phyloP scores from a whole-genome alignment of 1,284 basidiomycete genomes.

The Fistulinella cinereoalba region DNA sequence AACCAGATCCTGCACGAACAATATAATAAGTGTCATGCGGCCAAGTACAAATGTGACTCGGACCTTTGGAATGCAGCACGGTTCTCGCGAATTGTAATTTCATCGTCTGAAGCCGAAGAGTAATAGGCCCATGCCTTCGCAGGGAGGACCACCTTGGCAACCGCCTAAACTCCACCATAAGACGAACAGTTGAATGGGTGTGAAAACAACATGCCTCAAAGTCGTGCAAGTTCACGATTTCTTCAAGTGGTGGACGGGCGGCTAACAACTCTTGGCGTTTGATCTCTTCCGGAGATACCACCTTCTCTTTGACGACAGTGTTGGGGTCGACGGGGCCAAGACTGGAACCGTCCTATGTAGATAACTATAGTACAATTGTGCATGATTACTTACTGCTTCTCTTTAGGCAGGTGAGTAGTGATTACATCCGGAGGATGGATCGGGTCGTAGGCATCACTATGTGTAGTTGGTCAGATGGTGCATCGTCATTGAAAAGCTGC shows the following conservation, averaged over 20 bases:
- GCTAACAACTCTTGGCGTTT: conserved; percentile 38
- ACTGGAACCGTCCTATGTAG: conserved; percentile 5
- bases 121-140: conserved; percentile 67
- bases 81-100: conserved; percentile 69
- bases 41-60: conserved; percentile 11
- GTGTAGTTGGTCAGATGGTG: not conserved
- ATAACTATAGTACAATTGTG: not conserved
- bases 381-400: conserved; percentile 42
- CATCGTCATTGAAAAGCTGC: conserved; percentile 11
- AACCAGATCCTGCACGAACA: conserved; percentile 63
- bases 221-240: conserved; percentile 69
- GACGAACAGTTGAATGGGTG: not conserved
- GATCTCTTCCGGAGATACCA: conserved; percentile 45
- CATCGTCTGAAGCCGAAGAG: conserved; percentile 61
- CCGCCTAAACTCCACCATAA: conserved; percentile 32
- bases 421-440: conserved; percentile 67
- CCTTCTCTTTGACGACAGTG: conserved; percentile 44
- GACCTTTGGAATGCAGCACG: conserved; percentile 60
- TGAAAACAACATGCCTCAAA: conserved; percentile 47
- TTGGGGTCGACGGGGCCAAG: conserved; percentile 46
- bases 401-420: conserved; percentile 54
- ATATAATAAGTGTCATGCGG: not conserved
- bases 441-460: conserved; percentile 55
- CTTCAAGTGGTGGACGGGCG: conserved; percentile 51
- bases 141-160: conserved; percentile 52